Conservation (phyloP, 495 filamentous ascomycete species). For the Jackrogersella multiformis region DNA sequence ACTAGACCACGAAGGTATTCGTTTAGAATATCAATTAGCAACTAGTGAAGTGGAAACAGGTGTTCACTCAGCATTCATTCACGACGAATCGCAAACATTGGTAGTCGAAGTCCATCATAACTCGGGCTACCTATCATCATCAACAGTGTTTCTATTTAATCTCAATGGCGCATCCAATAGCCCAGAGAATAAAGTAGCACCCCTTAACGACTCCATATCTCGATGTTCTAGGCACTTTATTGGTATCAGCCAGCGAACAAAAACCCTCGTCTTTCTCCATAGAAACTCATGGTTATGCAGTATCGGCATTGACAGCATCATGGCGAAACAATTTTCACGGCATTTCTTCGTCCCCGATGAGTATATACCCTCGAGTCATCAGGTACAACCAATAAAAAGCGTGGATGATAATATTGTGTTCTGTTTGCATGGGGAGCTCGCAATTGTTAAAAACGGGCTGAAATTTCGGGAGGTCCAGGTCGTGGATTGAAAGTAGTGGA, state of each 20-base stretch:
- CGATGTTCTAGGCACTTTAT: neutral
- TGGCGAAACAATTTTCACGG: neutral
- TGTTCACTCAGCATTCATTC: neutral
- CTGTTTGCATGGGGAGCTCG: neutral
- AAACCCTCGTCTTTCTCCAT: neutral
- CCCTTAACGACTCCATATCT: neutral
- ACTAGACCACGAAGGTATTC: neutral
- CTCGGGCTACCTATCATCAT: neutral
- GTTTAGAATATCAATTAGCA: neutral
- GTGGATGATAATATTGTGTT: neutral
- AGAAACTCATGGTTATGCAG: conserved; percentile 1
- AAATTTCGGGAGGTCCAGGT: conserved; percentile 9
- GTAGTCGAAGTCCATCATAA: neutral
- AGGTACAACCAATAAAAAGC: neutral
- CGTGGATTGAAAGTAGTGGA: neutral
- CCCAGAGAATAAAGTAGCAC: neutral
- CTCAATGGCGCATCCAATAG: neutral
- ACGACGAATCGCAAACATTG: neutral
- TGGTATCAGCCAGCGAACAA: neutral
- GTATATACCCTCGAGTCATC: neutral
- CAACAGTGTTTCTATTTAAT: neutral
- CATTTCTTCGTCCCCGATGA: conserved; percentile 4
- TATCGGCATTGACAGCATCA: neutral
- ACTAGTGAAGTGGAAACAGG: neutral
- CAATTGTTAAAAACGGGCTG: neutral